phyloP scores from a whole-genome alignment of 2,329 filamentous ascomycete genomes.

The Shiraia bambusicola region DNA sequence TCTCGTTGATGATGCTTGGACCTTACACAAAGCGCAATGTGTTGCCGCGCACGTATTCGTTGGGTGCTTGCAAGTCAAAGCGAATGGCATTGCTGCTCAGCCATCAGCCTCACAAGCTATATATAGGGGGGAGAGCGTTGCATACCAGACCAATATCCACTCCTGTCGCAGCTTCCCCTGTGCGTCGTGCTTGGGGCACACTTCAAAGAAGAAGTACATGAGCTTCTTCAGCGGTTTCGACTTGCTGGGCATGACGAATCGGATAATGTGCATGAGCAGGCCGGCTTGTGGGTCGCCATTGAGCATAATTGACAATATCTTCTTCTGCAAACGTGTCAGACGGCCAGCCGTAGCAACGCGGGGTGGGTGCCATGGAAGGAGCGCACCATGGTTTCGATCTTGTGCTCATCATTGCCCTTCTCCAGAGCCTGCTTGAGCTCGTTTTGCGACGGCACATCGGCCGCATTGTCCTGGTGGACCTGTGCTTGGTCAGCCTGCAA shows the following conservation, averaged over 20 bases:
- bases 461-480: slow-evolving; percentile 93
- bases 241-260: slow-evolving; percentile 99
- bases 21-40: slow-evolving; percentile 83
- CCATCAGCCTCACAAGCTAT: slow-evolving; percentile 23
- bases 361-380: slow-evolving; percentile 22
- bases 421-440: slow-evolving; percentile 92
- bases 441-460: slow-evolving; percentile 85
- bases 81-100: slow-evolving; percentile 84
- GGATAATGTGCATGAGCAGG: slow-evolving; percentile 98
- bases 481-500: slow-evolving; percentile 35
- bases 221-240: slow-evolving; percentile 96
- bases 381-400: slow-evolving; percentile 71
- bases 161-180: slow-evolving; percentile 97
- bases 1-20: neutral
- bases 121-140: slow-evolving; percentile 16
- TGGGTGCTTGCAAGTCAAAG: slow-evolving; percentile 94
- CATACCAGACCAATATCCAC: slow-evolving; percentile 97
- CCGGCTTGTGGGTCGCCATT: slow-evolving; percentile 96
- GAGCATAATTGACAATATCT: slow-evolving; percentile 93
- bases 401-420: slow-evolving; percentile 89
- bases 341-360: slow-evolving; percentile 54
- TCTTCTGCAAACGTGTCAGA: slow-evolving; percentile 57
- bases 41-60: slow-evolving; percentile 97
- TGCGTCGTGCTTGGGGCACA: slow-evolving; percentile 92
- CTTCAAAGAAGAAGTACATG: slow-evolving; percentile 98